Conservation (phyloP, 2,329 filamentous ascomycete genomes). For the Dothiorella sarmentorum region DNA sequence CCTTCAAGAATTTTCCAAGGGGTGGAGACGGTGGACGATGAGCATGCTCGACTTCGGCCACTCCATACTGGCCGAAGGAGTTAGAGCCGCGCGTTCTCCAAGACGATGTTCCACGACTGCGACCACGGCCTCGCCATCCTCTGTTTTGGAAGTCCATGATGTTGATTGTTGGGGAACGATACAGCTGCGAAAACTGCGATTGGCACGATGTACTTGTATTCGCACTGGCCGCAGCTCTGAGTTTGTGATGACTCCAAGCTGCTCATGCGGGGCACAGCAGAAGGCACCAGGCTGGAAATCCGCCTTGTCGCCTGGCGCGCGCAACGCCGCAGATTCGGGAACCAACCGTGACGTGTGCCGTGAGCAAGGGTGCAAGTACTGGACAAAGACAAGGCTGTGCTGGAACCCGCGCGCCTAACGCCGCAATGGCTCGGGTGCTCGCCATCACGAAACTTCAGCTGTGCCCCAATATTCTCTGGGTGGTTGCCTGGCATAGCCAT, state of each 20-base stretch:
- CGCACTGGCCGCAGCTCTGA: too few species aligned
- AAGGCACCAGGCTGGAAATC: background rate
- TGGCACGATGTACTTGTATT: background rate
- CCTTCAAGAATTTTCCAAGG: slow-evolving; percentile 29
- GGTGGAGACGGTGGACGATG: slow-evolving; percentile 24
- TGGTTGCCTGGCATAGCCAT: background rate
- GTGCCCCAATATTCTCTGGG: background rate
- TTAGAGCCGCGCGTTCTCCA: slow-evolving; percentile 10
- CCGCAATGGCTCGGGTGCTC: too few species aligned
- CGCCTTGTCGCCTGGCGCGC: slow-evolving; percentile 6
- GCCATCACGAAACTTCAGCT: too few species aligned
- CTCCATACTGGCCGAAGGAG: background rate
- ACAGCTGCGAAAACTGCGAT: too few species aligned
- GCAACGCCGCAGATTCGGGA: background rate
- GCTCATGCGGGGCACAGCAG: background rate
- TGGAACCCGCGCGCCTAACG: too few species aligned
- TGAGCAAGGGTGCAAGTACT: background rate
- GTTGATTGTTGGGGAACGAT: background rate
- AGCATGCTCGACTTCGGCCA: slow-evolving; percentile 1
- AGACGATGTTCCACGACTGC: slow-evolving; percentile 22
- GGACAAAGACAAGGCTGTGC: background rate
- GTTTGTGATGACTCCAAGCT: too few species aligned
- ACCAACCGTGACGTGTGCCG: background rate
- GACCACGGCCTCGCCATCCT: slow-evolving; percentile 27
- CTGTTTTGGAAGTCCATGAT: slow-evolving; percentile 17